Evolutionary conservation across 2,329 filamentous ascomycete genomes (phyloP).

Genomic region (Emergomyces africanus): DNA sequence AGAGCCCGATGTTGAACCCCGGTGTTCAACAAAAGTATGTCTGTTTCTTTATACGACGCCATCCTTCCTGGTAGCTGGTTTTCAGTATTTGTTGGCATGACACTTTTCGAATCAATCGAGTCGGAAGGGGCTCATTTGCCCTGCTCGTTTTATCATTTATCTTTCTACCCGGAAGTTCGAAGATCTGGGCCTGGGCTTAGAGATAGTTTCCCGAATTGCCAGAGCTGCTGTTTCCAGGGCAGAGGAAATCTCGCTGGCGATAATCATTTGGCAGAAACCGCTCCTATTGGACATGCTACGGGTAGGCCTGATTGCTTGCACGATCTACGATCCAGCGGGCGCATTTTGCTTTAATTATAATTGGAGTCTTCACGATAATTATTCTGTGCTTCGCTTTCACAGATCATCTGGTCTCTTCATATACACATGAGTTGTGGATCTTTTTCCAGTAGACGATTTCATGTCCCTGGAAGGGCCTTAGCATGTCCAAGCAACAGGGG

Average conservation of each 20-base stretch:
- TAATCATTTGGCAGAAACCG: constrained; percentile 52
- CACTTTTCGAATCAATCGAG: constrained; percentile 56
- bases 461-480: constrained; percentile 45
- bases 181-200: constrained; percentile 59
- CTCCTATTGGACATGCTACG: constrained; percentile 53
- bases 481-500: constrained; percentile 42
- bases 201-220: constrained; percentile 58
- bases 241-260: constrained; percentile 43
- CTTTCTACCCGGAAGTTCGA: constrained; percentile 70
- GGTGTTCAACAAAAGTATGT: constrained; percentile 42
- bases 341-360: constrained; percentile 52
- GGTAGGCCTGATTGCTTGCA: constrained; percentile 44
- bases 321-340: constrained; percentile 49
- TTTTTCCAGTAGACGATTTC: constrained; percentile 54
- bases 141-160: constrained; percentile 47
- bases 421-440: constrained; percentile 50
- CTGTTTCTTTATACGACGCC: constrained; percentile 58
- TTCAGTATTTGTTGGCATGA: constrained; percentile 62
- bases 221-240: constrained; percentile 51
- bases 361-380: constrained; percentile 53
- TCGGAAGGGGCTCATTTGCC: constrained; percentile 43
- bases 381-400: constrained; percentile 35
- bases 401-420: constrained; percentile 48
- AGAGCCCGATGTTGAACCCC: constrained; percentile 25
- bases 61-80: constrained; percentile 64